phyloP scores from a whole-genome alignment of 163 green algal genomes.

The Coccomyxa subellipsoidea region DNA sequence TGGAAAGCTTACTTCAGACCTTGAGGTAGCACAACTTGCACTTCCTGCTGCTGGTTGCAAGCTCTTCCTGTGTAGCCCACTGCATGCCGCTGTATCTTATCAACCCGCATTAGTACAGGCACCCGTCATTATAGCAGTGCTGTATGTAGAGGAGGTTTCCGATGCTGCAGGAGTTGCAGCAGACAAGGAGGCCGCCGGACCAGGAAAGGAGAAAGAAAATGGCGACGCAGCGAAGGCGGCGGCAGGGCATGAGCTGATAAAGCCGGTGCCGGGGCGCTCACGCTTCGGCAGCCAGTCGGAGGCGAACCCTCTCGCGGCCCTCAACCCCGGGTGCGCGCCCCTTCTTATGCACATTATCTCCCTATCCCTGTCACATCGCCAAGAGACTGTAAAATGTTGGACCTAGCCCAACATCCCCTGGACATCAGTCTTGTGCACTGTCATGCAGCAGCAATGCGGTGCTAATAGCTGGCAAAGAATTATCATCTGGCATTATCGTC shows the following conservation, averaged over 20 bases:
- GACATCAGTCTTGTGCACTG: neutral
- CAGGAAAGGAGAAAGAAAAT: neutral
- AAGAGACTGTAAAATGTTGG: no score
- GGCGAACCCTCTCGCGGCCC: neutral
- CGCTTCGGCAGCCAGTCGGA: neutral
- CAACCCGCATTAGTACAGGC: no score
- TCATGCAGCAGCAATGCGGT: neutral
- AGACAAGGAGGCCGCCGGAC: neutral
- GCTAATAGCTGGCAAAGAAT: neutral
- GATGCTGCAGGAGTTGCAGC: neutral
- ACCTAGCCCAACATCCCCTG: neutral
- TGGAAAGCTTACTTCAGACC: neutral
- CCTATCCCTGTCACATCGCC: neutral
- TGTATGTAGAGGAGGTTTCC: neutral
- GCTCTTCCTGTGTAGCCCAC: no score
- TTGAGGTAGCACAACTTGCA: neutral
- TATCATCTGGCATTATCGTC: neutral
- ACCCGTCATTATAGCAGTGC: no score
- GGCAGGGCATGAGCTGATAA: neutral
- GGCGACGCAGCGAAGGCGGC: neutral
- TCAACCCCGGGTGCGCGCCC: neutral
- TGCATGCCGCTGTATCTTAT: no score
- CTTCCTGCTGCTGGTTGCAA: no score
- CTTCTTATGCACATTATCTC: no score
- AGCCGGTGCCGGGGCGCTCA: neutral